Evolutionary conservation across 2,329 filamentous ascomycete species (phyloP).

Genomic region (Penicillium frequentans): DNA sequence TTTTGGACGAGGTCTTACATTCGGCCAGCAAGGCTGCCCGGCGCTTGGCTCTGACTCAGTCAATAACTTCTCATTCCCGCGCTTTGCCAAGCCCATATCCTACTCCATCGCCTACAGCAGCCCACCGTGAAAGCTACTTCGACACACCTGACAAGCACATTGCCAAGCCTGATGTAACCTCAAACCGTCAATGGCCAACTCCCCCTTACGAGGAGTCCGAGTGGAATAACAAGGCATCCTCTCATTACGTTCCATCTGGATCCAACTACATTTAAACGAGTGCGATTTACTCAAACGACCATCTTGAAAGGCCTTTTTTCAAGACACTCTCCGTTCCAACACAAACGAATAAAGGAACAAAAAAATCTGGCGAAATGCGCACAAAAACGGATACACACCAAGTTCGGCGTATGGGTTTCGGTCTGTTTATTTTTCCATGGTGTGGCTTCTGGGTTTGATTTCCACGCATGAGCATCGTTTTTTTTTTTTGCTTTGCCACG

Average conservation of each 20-base stretch:
- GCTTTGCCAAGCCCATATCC: conserved; percentile 56
- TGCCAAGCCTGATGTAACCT: conserved; percentile 51
- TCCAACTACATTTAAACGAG: conserved; percentile 36
- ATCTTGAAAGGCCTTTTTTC: conserved; percentile 5
- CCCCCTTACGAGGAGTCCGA: conserved; percentile 93
- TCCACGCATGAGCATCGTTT: conserved; percentile 4
- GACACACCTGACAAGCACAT: conserved; percentile 61
- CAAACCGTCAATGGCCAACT: conserved; percentile 80
- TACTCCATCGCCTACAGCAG: conserved; percentile 73
- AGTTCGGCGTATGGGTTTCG: conserved; percentile 33
- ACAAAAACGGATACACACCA: conserved; percentile 24
- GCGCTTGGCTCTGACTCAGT: conserved; percentile 58
- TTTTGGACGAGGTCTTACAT: conserved; percentile 83
- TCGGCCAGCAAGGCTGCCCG: conserved; percentile 75
- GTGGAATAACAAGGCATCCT: conserved; percentile 81
- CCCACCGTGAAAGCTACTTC: conserved; percentile 77
- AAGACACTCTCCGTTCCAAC: conserved; percentile 1
- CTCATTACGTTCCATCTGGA: conserved; percentile 75
- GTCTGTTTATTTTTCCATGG: conserved; percentile 24
- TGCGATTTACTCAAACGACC: background rate
- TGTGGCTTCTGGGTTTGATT: conserved; percentile 21
- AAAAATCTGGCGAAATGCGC: conserved; percentile 26
- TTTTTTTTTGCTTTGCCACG: background rate
- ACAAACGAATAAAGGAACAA: background rate
- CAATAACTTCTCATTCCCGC: conserved; percentile 36